A percentile compares a stretch with the other conserved stretches of the same genome.
Conservation (phyloP, 495 filamentous ascomycete genomes). For the Hypomontagnella submonticulosa region DNA sequence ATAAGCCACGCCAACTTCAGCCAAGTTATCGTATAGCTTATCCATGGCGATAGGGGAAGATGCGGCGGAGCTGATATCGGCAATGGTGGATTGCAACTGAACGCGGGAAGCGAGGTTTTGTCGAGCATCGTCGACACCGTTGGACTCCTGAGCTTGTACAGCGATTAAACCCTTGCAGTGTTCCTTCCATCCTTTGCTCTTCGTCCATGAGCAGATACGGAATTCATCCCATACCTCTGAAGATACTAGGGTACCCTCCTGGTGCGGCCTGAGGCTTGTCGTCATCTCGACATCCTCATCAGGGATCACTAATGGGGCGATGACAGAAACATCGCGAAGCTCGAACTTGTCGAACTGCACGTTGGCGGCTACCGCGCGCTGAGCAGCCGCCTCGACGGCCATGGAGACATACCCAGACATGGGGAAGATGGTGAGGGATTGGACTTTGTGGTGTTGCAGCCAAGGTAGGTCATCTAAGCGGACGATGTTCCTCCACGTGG, state of each 20-base stretch:
- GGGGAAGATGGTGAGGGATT: constrained; percentile 66
- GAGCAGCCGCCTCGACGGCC: constrained; percentile 64
- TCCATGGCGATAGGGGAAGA: constrained; percentile 40
- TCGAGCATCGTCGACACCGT: constrained; percentile 51
- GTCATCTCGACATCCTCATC: constrained; percentile 61
- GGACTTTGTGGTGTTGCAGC: constrained; percentile 64
- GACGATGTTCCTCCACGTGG: constrained; percentile 66
- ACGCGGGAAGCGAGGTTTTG: constrained; percentile 45
- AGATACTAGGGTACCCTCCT: constrained; percentile 49
- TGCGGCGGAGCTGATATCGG: constrained; percentile 38
- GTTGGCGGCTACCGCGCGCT: constrained; percentile 48
- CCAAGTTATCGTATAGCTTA: constrained; percentile 53
- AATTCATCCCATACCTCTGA: constrained; percentile 60
- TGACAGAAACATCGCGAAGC: constrained; percentile 56
- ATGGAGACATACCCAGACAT: constrained; percentile 67
- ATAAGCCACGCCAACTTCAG: constrained; percentile 55
- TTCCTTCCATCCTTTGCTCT: constrained; percentile 58
- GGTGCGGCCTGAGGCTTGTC: constrained; percentile 54
- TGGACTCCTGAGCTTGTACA: constrained; percentile 46
- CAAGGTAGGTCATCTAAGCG: constrained; percentile 62
- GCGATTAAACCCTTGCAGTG: constrained; percentile 59
- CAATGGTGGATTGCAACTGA: constrained; percentile 43
- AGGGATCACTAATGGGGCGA: constrained; percentile 58
- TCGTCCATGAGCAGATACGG: constrained; percentile 58
- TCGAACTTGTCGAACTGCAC: constrained; percentile 53